These are phyloP conservation scores for Hippophae tibetana DNA, from an alignment of 306 rosid genomes.

Conservation along the genomic window DNA sequence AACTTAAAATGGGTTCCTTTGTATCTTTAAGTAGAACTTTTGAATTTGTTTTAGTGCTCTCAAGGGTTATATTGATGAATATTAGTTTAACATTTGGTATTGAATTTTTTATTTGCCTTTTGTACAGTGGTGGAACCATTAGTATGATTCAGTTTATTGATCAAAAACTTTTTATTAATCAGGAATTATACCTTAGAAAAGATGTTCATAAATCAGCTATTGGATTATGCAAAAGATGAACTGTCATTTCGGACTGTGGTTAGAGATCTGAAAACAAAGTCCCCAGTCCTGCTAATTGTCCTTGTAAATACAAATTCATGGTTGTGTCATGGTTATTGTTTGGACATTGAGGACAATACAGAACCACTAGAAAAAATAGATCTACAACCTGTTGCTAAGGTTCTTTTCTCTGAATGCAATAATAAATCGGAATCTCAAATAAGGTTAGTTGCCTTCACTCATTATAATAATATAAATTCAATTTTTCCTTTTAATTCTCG, in stretches of 20 bases:
- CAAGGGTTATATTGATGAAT: background rate
- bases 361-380: constrained; percentile 34
- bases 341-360: constrained; percentile 20
- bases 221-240: constrained; percentile 68
- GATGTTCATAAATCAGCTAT: constrained; percentile 69
- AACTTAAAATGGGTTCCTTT: background rate
- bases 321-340: constrained; percentile 54
- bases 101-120: too few species aligned
- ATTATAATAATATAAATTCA: background rate
- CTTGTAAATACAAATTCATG: constrained; percentile 68
- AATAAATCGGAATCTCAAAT: constrained; percentile 39
- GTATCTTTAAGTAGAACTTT: background rate
- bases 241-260: constrained; percentile 73
- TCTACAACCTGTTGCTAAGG: constrained; percentile 56
- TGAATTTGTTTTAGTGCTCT: background rate
- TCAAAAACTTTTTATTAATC: constrained; percentile 16
- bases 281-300: constrained; percentile 56
- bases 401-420: constrained; percentile 54
- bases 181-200: constrained; percentile 63
- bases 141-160: too few species aligned
- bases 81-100: constrained; percentile 1
- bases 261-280: constrained; percentile 54
- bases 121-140: too few species aligned
- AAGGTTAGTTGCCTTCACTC: constrained; percentile 39
- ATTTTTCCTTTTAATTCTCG: background rate